A percentile compares a stretch with the other conserved stretches of the same genome.
phyloP scores from a whole-genome alignment of 352 stramenopile genomes.

The Peronospora farinosa region DNA sequence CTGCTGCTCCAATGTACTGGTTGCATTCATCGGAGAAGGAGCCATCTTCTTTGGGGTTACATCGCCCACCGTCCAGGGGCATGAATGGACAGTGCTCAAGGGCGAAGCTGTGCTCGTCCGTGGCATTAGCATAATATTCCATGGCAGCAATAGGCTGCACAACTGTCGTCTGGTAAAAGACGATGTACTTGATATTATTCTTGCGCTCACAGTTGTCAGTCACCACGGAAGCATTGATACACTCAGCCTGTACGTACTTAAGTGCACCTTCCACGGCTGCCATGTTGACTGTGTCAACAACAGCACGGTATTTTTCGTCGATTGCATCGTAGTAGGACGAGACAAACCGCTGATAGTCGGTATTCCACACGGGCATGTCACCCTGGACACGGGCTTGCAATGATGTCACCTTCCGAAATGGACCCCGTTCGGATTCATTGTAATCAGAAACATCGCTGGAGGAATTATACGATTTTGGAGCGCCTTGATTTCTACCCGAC shows the following conservation, averaged over 20 bases:
- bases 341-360: constrained; percentile 27
- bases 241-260: constrained; percentile 60
- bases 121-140: constrained; percentile 37
- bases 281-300: constrained; percentile 53
- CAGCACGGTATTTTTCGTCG: constrained; percentile 36
- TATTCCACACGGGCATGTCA: constrained; percentile 35
- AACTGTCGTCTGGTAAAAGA: constrained; percentile 53
- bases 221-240: constrained; percentile 43
- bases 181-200: constrained; percentile 50
- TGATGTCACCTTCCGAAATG: constrained; percentile 34
- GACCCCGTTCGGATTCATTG: not conserved
- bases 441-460: not conserved
- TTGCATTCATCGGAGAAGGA: constrained; percentile 38
- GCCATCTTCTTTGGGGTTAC: constrained; percentile 36
- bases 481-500: constrained; percentile 1
- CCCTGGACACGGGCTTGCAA: constrained; percentile 51
- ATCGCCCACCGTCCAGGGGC: constrained; percentile 54
- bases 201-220: constrained; percentile 44
- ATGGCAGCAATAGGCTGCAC: constrained; percentile 41
- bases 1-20: constrained; percentile 46
- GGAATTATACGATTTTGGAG: not conserved
- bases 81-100: constrained; percentile 51
- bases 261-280: constrained; percentile 50
- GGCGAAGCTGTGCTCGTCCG: constrained; percentile 28
- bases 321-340: constrained; percentile 38